phyloP scores from a whole-genome alignment of 208 protist genomes.

The Crithidia fasciculata region DNA sequence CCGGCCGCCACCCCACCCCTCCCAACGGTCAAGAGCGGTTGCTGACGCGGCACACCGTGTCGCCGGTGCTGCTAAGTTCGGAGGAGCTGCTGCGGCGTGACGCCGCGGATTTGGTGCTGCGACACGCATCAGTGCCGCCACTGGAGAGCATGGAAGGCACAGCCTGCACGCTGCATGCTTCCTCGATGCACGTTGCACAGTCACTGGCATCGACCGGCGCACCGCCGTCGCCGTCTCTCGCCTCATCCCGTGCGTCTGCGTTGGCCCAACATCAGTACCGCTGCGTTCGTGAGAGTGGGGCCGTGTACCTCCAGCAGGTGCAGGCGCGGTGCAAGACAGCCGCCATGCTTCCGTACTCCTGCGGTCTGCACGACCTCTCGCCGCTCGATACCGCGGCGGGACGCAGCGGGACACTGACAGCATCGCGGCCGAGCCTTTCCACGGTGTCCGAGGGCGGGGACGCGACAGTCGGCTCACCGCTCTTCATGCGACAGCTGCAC shows the following conservation, averaged over 20 bases:
- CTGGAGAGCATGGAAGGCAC: neutral
- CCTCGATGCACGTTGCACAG: neutral
- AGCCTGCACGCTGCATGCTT: too few species aligned
- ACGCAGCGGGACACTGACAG: neutral
- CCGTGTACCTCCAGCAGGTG: conserved; percentile 13
- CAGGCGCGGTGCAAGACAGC: conserved; percentile 24
- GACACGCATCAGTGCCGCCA: neutral
- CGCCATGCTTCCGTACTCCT: conserved; percentile 6
- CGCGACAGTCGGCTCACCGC: neutral
- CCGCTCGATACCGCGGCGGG: neutral
- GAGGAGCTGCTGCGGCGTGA: conserved; percentile 15
- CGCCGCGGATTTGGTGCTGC: neutral
- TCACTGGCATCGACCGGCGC: neutral
- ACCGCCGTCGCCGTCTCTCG: neutral
- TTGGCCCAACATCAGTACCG: neutral
- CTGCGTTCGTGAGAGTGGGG: conserved; percentile 9
- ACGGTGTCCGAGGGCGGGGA: neutral
- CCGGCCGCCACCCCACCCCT: neutral
- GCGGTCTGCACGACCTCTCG: neutral
- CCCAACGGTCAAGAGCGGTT: neutral
- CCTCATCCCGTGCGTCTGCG: neutral
- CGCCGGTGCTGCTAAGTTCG: conserved; percentile 22
- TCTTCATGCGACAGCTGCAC: conserved; percentile 5
- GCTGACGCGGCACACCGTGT: conserved; percentile 13
- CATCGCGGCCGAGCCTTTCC: neutral